phyloP scores from a whole-genome alignment of 2,329 filamentous ascomycete species.

The Alternaria incomplexa region DNA sequence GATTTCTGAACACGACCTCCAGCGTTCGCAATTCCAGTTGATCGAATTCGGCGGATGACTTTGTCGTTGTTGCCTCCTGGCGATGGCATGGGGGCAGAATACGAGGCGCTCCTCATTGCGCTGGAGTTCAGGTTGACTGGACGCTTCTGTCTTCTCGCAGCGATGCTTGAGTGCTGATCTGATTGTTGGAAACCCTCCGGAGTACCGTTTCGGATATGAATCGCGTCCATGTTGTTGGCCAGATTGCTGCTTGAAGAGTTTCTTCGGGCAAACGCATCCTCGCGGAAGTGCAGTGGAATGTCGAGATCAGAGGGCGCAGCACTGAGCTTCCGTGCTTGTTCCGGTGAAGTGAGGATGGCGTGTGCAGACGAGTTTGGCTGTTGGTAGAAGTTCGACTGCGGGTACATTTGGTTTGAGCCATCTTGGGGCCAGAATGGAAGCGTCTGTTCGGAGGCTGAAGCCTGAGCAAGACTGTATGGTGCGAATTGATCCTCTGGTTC shows the following conservation, averaged over 20 bases:
- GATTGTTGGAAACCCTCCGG: slow-evolving; percentile 48
- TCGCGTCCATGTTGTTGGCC: slow-evolving; percentile 47
- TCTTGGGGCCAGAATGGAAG: slow-evolving; percentile 38
- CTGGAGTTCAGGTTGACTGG: slow-evolving; percentile 50
- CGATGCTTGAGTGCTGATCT: slow-evolving; percentile 49
- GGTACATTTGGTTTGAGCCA: slow-evolving; percentile 28
- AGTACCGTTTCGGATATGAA: slow-evolving; percentile 45
- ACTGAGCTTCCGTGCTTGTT: slow-evolving; percentile 38
- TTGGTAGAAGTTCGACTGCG: slow-evolving; percentile 42
- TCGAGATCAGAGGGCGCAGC: slow-evolving; percentile 42
- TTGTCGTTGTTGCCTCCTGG: slow-evolving; percentile 49
- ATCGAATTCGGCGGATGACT: slow-evolving; percentile 55
- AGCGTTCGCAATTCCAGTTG: slow-evolving; percentile 52
- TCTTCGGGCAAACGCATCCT: slow-evolving; percentile 42
- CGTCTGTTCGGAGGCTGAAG: slow-evolving; percentile 40
- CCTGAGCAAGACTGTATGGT: slow-evolving; percentile 38
- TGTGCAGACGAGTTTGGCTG: slow-evolving; percentile 46
- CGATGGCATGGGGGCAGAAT: slow-evolving; percentile 49
- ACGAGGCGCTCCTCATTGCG: slow-evolving; percentile 51
- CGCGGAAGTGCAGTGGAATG: slow-evolving; percentile 34
- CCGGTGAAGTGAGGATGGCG: slow-evolving; percentile 43
- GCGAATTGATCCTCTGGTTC: slow-evolving; percentile 40
- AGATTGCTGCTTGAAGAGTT: slow-evolving; percentile 50
- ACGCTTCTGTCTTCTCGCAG: slow-evolving; percentile 49
- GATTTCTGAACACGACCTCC: slow-evolving; percentile 56